These are phyloP conservation scores for Aspergillus ostianus DNA, from an alignment of 495 filamentous ascomycete species.

Conservation along the genomic window DNA sequence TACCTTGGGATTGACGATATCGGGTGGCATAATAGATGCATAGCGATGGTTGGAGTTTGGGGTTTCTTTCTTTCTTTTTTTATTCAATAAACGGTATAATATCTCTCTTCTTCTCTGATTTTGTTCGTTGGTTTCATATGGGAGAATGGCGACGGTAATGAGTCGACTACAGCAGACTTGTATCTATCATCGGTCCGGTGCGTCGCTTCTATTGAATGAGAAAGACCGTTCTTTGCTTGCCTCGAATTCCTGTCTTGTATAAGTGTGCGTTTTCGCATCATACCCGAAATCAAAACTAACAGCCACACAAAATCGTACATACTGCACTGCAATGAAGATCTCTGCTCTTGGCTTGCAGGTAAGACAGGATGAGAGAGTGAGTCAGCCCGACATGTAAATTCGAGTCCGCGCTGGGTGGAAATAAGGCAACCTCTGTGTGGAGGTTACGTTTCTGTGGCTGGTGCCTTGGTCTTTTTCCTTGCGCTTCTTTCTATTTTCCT, in stretches of 20 bases:
- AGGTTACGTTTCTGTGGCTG: background rate
- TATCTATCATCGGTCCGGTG: too few relatives aligned
- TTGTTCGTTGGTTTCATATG: background rate
- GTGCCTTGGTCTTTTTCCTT: background rate
- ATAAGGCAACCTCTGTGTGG: background rate
- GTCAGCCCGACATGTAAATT: background rate
- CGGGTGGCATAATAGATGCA: background rate
- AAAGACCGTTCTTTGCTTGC: background rate
- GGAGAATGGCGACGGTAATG: background rate
- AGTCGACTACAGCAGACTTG: background rate
- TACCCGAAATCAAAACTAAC: background rate
- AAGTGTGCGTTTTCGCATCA: background rate
- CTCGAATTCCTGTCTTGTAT: background rate
- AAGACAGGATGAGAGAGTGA: background rate
- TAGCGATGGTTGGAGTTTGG: background rate
- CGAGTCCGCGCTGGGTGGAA: background rate
- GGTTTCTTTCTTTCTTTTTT: too few relatives aligned
- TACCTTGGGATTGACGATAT: background rate
- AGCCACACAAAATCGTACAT: background rate
- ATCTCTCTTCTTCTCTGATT: too few relatives aligned
- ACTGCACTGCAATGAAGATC: background rate
- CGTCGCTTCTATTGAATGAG: background rate
- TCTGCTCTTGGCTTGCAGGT: background rate
- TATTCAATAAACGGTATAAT: too few relatives aligned
- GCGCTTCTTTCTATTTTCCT: background rate